Evolutionary conservation across 768 basidiomycete species (phyloP).

Genomic region (Hemileccinum rubropunctum): DNA sequence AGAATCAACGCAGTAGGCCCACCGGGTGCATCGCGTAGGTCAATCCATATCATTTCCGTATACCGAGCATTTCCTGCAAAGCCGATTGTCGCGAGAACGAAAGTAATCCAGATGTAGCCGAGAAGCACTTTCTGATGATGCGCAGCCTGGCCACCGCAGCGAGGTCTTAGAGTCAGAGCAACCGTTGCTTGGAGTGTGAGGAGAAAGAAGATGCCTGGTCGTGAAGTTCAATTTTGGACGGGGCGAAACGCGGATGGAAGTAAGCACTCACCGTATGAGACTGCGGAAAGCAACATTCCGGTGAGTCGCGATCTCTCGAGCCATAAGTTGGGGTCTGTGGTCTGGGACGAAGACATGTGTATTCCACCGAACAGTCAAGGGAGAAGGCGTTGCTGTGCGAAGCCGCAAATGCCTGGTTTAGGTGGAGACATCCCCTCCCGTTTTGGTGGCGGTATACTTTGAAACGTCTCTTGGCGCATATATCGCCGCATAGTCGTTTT

Average conservation of each 20-base stretch:
- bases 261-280: slow-evolving; percentile 19
- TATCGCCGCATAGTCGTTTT: too few species aligned
- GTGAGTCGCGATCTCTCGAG: slow-evolving; percentile 26
- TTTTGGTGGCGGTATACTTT: too few species aligned
- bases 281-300: slow-evolving; percentile 19
- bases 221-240: not conserved
- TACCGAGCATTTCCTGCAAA: slow-evolving; percentile 25
- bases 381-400: too few species aligned
- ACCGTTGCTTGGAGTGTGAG: slow-evolving; percentile 18
- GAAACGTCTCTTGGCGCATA: too few species aligned
- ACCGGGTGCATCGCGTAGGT: slow-evolving; percentile 19
- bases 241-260: not conserved
- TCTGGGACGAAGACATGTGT: slow-evolving; percentile 18
- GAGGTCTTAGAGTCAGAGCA: slow-evolving; percentile 5
- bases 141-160: not conserved
- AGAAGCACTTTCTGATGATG: slow-evolving; percentile 10
- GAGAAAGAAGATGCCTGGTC: slow-evolving; percentile 21
- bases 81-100: slow-evolving; percentile 26
- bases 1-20: slow-evolving; percentile 14
- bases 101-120: slow-evolving; percentile 25
- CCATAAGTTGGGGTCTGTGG: slow-evolving; percentile 23
- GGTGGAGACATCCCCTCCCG: too few species aligned
- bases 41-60: slow-evolving; percentile 33
- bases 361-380: too few species aligned
- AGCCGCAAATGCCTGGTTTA: too few species aligned